Evolutionary conservation across 164 flowering plant species (phyloP).

Genomic region (Macadamia integrifolia): DNA sequence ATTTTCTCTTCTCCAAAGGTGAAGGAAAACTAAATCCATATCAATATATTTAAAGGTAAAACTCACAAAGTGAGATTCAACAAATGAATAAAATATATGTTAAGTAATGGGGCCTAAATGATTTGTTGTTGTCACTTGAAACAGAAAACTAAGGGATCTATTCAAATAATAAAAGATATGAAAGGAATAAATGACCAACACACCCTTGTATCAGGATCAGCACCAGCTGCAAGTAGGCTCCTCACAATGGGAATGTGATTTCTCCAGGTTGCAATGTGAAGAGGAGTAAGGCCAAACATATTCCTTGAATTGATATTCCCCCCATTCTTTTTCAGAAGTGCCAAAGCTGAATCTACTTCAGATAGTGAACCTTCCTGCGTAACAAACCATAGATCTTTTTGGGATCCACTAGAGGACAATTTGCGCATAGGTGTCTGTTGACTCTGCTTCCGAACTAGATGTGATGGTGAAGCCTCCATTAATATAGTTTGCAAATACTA

Average conservation of each 20-base stretch:
- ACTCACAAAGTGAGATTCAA: too few species aligned
- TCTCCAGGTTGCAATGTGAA: slow-evolving; percentile 97
- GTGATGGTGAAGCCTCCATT: slow-evolving; percentile 41
- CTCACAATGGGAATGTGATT: slow-evolving; percentile 82
- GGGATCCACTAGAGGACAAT: slow-evolving; percentile 20
- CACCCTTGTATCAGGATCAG: slow-evolving; percentile 97
- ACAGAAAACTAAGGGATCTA: neutral
- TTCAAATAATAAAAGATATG: slow-evolving; percentile 5
- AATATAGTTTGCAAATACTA: neutral
- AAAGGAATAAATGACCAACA: slow-evolving; percentile 21
- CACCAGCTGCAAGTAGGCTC: slow-evolving; percentile 92
- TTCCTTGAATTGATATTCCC: slow-evolving; percentile 82
- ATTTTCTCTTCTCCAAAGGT: too few species aligned
- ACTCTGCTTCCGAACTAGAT: slow-evolving; percentile 43
- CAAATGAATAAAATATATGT: too few species aligned
- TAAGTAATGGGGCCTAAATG: neutral
- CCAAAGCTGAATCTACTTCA: slow-evolving; percentile 73
- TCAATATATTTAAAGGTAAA: too few species aligned
- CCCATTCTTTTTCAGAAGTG: slow-evolving; percentile 70
- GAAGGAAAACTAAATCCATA: too few species aligned
- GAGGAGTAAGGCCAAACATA: slow-evolving; percentile 75
- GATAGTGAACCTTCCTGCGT: slow-evolving; percentile 64
- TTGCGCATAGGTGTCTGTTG: slow-evolving; percentile 32
- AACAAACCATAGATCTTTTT: slow-evolving; percentile 69
- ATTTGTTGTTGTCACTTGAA: neutral